phyloP scores from a whole-genome alignment of 2,329 filamentous ascomycete species.

The Xylariaceae sp. region DNA sequence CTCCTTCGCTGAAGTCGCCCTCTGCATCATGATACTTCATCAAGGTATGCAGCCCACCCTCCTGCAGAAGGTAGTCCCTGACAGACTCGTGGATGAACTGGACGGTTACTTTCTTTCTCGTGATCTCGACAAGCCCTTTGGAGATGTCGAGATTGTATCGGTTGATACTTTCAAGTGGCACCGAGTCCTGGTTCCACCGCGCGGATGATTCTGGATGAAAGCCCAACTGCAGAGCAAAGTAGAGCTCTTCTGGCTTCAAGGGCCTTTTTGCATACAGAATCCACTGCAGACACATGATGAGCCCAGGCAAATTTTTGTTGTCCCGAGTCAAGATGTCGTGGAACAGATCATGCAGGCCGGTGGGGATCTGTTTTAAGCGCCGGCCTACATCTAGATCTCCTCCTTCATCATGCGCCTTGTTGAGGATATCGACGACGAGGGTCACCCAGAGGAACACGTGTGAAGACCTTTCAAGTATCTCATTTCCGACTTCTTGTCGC shows the following conservation, averaged over 20 bases:
- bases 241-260: conserved; percentile 35
- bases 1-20: conserved; percentile 21
- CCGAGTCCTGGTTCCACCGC: conserved; percentile 17
- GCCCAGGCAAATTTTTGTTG: conserved; percentile 26
- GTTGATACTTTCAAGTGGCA: conserved; percentile 16
- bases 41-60: conserved; percentile 19
- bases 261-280: conserved; percentile 42
- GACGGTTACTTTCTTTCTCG: conserved; percentile 25
- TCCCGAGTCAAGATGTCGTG: conserved; percentile 43
- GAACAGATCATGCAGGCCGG: conserved; percentile 39
- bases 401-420: conserved; percentile 24
- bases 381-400: conserved; percentile 15
- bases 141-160: conserved; percentile 34
- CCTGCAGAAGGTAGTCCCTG: conserved; percentile 36
- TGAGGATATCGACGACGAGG: conserved; percentile 31
- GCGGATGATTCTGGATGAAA: conserved; percentile 9
- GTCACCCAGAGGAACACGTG: conserved; percentile 39
- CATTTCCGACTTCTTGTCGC: conserved; percentile 10
- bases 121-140: conserved; percentile 42
- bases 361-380: conserved; percentile 28
- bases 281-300: conserved; percentile 44
- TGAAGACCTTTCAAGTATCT: conserved; percentile 29
- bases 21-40: conserved; percentile 6
- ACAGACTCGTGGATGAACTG: conserved; percentile 50
- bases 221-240: conserved; percentile 31